These are phyloP conservation scores for Schizonepeta tenuifolia DNA, from an alignment of 257 asterid species.

Conservation along the genomic window DNA sequence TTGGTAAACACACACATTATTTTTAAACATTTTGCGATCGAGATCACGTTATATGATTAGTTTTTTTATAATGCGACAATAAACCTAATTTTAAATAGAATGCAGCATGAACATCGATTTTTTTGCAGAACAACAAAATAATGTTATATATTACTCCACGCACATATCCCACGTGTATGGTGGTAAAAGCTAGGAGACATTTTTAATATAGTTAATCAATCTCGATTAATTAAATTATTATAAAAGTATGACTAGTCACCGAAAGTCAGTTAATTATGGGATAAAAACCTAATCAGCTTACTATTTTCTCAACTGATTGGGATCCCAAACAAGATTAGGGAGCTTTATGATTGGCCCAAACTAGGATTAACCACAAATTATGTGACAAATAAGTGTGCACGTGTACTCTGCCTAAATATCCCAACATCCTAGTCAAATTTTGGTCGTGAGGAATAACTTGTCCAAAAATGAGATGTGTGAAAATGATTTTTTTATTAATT, in stretches of 20 bases:
- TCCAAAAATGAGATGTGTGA: neutral
- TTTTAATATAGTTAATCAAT: neutral
- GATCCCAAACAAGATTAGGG: neutral
- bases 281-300: neutral
- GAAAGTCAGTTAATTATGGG: conserved; percentile 9
- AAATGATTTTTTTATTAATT: neutral
- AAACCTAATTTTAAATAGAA: neutral
- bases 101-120: neutral
- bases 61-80: too few relatives aligned
- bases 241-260: neutral
- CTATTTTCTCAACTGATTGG: conserved; percentile 1
- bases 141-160: neutral
- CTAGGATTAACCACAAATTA: conserved; percentile 22
- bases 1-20: too few relatives aligned
- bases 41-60: too few relatives aligned
- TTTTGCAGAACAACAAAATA: neutral
- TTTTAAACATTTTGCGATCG: too few relatives aligned
- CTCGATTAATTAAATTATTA: neutral
- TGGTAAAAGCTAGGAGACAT: neutral
- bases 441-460: conserved; percentile 17
- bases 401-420: conserved; percentile 31
- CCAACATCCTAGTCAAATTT: conserved; percentile 21
- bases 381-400: conserved; percentile 38
- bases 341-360: conserved; percentile 1
- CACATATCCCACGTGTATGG: conserved; percentile 20